Conservation (phyloP, 2,329 filamentous ascomycete species). For the Kalaharituber pfeilii region DNA sequence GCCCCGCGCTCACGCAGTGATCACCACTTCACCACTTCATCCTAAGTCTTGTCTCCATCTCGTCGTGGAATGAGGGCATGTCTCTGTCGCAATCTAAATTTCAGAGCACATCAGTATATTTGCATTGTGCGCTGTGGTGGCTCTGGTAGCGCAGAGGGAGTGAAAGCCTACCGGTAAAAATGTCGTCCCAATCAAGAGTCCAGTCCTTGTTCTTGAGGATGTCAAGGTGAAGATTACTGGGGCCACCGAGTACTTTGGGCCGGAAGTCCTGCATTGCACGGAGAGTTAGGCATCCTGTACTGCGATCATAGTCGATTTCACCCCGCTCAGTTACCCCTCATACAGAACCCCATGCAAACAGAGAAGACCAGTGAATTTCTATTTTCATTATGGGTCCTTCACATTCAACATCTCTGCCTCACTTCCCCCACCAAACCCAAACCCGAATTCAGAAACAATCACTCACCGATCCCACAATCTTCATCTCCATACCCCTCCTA, state of each 20-base stretch:
- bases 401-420: neutral
- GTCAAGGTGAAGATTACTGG: constrained; percentile 65
- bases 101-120: constrained; percentile 1
- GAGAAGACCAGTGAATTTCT: neutral
- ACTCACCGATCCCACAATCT: constrained; percentile 42
- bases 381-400: neutral
- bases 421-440: neutral
- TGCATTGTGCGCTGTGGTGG: constrained; percentile 1
- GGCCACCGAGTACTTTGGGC: constrained; percentile 34
- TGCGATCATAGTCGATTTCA: too few species aligned
- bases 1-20: too few species aligned
- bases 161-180: constrained; percentile 46
- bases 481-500: constrained; percentile 83
- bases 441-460: neutral
- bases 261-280: constrained; percentile 41
- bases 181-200: constrained; percentile 79
- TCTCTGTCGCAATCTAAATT: constrained; percentile 47
- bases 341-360: too few species aligned
- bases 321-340: too few species aligned
- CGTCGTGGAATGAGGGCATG: constrained; percentile 61
- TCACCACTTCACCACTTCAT: constrained; percentile 45
- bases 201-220: constrained; percentile 65
- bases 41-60: constrained; percentile 84
- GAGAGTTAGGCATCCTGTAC: constrained; percentile 1
- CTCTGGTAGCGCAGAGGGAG: constrained; percentile 5